Percentiles rank a stretch among this genome's conserved stretches.
Conservation (phyloP, 352 stramenopile genomes). For the Pythium coloratum region DNA sequence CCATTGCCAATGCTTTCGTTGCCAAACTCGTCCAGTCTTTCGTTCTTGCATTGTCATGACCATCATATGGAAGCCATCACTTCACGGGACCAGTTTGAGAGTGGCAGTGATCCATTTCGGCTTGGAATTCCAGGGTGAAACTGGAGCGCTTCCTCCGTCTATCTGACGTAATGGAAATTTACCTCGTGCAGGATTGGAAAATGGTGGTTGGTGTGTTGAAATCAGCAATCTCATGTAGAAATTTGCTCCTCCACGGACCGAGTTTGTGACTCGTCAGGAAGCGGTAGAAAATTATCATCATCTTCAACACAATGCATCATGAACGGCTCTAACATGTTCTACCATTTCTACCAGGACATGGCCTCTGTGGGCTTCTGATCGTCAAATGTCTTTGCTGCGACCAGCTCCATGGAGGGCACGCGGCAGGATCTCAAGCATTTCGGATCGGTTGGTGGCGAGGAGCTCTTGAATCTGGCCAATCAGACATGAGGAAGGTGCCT, state of each 20-base stretch:
- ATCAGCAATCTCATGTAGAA: conserved; percentile 61
- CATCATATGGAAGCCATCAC: background rate
- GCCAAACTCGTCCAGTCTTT: conserved; percentile 1
- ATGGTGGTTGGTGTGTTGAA: conserved; percentile 15
- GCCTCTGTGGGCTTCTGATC: background rate
- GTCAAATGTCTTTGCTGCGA: background rate
- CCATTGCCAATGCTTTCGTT: conserved; percentile 16
- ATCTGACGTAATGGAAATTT: background rate
- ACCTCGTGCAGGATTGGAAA: background rate
- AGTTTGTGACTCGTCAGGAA: conserved; percentile 34
- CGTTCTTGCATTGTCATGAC: background rate
- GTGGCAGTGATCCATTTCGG: no score
- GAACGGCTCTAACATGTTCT: background rate
- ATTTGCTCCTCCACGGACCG: conserved; percentile 40
- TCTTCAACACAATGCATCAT: conserved; percentile 27
- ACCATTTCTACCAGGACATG: background rate
- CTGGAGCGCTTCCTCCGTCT: background rate
- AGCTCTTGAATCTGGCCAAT: conserved; percentile 8
- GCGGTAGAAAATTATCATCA: conserved; percentile 36
- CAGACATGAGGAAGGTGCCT: background rate
- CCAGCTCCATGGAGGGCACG: background rate
- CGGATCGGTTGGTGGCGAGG: conserved; percentile 2
- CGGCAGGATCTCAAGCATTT: background rate
- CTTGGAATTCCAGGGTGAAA: background rate
- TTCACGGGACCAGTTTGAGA: no score